phyloP scores from a whole-genome alignment of 306 rosid species.

The Abrus pulchellus region DNA sequence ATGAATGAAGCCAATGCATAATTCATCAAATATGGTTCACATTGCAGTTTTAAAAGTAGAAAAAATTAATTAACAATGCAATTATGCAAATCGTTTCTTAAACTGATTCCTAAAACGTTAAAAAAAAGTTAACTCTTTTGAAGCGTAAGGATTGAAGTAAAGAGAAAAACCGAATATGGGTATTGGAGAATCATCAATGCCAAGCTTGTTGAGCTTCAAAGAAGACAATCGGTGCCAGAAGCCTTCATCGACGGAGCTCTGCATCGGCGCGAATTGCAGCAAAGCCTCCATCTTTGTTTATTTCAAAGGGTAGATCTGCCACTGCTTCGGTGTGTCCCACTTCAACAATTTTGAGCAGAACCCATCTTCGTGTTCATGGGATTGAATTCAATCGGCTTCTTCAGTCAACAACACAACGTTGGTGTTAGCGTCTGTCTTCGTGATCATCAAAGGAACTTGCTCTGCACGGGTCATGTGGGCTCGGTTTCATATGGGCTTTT shows the following conservation, averaged over 20 bases:
- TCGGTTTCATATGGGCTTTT: neutral
- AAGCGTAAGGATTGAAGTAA: neutral
- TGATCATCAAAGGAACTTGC: conserved; percentile 10
- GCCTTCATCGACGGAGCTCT: conserved; percentile 93
- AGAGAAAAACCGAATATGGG: conserved; percentile 68
- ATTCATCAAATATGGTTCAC: neutral
- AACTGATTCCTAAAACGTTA: too few relatives aligned
- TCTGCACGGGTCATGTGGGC: neutral
- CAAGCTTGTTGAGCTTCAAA: conserved; percentile 92
- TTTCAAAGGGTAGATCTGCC: conserved; percentile 1
- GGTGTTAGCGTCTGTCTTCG: neutral
- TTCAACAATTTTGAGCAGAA: conserved; percentile 25
- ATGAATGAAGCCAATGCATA: conserved; percentile 17
- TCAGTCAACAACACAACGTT: conserved; percentile 19
- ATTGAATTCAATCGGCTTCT: conserved; percentile 25
- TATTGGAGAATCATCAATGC: conserved; percentile 95
- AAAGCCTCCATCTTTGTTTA: conserved; percentile 50
- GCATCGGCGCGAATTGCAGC: conserved; percentile 84
- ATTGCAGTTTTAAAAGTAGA: neutral
- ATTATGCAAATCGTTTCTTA: neutral
- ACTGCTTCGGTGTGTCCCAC: neutral
- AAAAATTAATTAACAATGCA: neutral
- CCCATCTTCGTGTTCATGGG: neutral
- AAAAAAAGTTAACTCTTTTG: neutral
- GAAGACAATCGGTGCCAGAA: conserved; percentile 95